phyloP scores from a whole-genome alignment of 768 basidiomycete genomes.

The Daedaleopsis sinensis region DNA sequence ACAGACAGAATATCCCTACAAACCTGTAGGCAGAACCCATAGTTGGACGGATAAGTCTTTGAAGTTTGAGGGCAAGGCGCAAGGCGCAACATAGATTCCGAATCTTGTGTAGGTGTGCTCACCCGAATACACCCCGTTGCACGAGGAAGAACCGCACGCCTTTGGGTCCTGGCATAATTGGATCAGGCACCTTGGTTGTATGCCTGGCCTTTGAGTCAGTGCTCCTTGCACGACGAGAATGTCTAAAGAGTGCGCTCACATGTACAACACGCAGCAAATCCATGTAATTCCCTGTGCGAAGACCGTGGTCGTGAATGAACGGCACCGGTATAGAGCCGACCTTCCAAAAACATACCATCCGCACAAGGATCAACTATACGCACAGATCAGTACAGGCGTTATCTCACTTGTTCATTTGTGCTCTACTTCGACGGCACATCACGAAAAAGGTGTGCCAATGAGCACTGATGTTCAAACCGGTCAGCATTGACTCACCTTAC shows the following conservation, averaged over 20 bases:
- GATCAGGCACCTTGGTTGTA: conserved; percentile 51
- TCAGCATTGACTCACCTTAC: too few species aligned
- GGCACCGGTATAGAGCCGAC: too few species aligned
- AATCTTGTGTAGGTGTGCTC: conserved; percentile 22
- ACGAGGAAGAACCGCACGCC: conserved; percentile 62
- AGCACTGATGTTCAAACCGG: too few species aligned
- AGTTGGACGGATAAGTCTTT: too few species aligned
- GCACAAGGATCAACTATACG: conserved; percentile 51
- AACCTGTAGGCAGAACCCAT: conserved; percentile 50
- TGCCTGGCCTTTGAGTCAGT: conserved; percentile 32
- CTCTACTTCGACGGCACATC: too few species aligned
- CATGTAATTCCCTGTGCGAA: conserved; percentile 50
- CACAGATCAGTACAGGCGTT: background rate
- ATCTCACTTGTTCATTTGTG: background rate
- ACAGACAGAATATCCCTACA: conserved; percentile 69
- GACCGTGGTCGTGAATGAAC: too few species aligned
- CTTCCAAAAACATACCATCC: conserved; percentile 61
- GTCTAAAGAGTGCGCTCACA: conserved; percentile 34
- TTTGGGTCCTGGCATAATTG: conserved; percentile 69
- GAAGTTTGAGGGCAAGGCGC: too few species aligned
- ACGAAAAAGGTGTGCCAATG: too few species aligned
- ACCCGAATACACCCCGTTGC: conserved; percentile 68
- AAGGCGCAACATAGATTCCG: too few species aligned
- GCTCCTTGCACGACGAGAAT: background rate
- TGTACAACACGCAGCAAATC: conserved; percentile 52